Evolutionary conservation across 1,284 basidiomycete species (phyloP), one percentile per base, ranked within the genome.

Genomic region (Cystobasidium pallidum): DNA sequence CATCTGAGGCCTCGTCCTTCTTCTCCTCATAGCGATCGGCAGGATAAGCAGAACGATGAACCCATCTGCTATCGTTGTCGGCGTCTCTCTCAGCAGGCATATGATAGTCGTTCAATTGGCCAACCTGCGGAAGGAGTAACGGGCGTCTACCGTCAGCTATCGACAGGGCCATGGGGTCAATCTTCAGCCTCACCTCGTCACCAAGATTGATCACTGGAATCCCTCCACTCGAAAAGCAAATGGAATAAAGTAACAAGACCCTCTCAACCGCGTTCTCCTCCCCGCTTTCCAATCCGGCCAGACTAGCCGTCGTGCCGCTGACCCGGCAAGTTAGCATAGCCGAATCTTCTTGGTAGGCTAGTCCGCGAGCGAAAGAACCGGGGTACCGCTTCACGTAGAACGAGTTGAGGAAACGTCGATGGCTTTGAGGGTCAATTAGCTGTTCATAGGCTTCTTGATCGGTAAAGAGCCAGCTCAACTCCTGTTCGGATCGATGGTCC

Each of bases 241-340:
- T 68, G 2, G 66, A 66, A 49, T 76, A 72, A 10, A 70, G 51
- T 21, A 76, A 57, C 2, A 76, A 62, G 13, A 76, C 66, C 26
- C 75, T 70, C 39, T 73, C 75, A 32, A 76, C 55, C 7, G 74
- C 73, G 15, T 74, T 70, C 30, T 68, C 52, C 58, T 76, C 75
- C n/a, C 75, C 74, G 1, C 74, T 70, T 62, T 76, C 75, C 21
- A 76, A 58, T 19, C 75, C 75, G 30, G 74, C 74, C 7, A 76
- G 55, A 49, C 74, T 75, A 1, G 74, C 75, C 11, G 74, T 70
- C 10, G 75, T 76, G 17, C 75, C 75, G 17, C 71, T 67, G 24
- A 76, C 73, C 15, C 74, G 28, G 55, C 74, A 76, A 39, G 70
- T 64, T 17, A 71, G 66, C 24, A 70, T 74, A 21, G 62, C 34